Conservation (phyloP, 2,329 filamentous ascomycete species). For the Nothophaeocryptopus gaeumannii region DNA sequence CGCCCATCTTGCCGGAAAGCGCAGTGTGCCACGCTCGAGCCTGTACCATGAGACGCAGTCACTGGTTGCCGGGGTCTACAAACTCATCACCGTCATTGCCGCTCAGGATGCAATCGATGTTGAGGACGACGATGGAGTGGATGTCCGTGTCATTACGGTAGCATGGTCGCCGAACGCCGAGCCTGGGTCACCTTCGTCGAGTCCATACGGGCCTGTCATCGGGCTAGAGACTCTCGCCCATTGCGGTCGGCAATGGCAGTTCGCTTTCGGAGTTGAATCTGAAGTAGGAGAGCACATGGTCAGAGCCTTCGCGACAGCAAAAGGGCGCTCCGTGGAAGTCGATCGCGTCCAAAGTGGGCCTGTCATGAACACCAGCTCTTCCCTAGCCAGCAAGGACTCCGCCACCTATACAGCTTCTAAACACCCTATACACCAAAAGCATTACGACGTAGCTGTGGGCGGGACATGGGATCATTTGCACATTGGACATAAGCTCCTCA, state of each 20-base stretch:
- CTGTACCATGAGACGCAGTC: constrained; percentile 68
- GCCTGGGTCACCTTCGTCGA: constrained; percentile 25
- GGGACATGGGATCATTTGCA: constrained; percentile 97
- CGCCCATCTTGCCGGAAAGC: constrained; percentile 56
- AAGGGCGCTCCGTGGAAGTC: constrained; percentile 33
- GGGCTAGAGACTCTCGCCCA: constrained; percentile 48
- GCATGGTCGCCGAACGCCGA: constrained; percentile 51
- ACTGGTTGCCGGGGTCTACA: constrained; percentile 75
- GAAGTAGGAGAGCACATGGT: constrained; percentile 63
- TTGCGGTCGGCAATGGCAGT: constrained; percentile 58
- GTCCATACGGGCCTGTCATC: constrained; percentile 49
- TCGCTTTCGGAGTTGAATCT: constrained; percentile 63
- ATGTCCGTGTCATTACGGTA: constrained; percentile 71
- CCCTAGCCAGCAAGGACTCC: not conserved
- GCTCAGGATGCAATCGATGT: constrained; percentile 62
- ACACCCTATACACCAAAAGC: constrained; percentile 30
- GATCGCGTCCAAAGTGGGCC: constrained; percentile 31
- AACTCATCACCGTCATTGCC: constrained; percentile 70
- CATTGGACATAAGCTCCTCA: constrained; percentile 89
- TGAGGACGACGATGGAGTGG: constrained; percentile 67
- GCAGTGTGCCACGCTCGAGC: constrained; percentile 51
- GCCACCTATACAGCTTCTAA: constrained; percentile 5
- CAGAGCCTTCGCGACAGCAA: constrained; percentile 40
- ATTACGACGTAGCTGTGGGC: constrained; percentile 72
- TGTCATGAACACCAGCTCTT: constrained; percentile 1